Conservation (phyloP, 2,329 filamentous ascomycete genomes). For the Salinomyces thailandicus region DNA sequence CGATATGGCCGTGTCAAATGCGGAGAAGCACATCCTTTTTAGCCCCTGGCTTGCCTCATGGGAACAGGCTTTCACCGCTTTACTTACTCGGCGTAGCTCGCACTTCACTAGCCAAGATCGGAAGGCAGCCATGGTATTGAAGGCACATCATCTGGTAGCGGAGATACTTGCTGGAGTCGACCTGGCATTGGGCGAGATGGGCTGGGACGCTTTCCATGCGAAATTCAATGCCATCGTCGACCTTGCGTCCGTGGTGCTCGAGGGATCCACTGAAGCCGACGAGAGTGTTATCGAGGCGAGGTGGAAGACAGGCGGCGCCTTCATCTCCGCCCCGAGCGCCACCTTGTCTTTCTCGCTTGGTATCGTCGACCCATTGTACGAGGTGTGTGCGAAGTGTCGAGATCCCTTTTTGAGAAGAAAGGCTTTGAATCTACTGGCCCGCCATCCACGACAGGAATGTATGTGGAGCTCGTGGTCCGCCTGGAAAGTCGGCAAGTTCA, state of each 20-base stretch:
- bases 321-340: constrained; percentile 10
- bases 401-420: constrained; percentile 12
- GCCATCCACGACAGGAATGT: constrained; percentile 16
- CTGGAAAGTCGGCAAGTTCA: constrained; percentile 18
- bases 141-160: constrained; percentile 17
- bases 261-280: constrained; percentile 6
- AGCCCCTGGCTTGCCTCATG: constrained; percentile 13
- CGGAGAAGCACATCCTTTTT: constrained; percentile 14
- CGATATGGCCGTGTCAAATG: constrained; percentile 12
- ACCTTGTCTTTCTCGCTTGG: constrained; percentile 14
- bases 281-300: constrained; percentile 9
- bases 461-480: constrained; percentile 17
- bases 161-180: constrained; percentile 16
- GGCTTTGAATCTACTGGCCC: constrained; percentile 15
- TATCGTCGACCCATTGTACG: constrained; percentile 17
- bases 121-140: constrained; percentile 16
- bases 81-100: constrained; percentile 7
- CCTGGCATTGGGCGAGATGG: constrained; percentile 14
- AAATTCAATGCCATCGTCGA: constrained; percentile 16
- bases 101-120: constrained; percentile 8
- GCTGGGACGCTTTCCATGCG: constrained; percentile 14
- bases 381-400: constrained; percentile 16
- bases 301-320: constrained; percentile 12
- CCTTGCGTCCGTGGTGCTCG: constrained; percentile 13
- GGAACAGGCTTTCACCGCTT: constrained; percentile 13